Evolutionary conservation across 1,284 basidiomycete genomes (phyloP), one percentile per base, ranked within the genome.

Genomic region (Ganoderma lucidum): DNA sequence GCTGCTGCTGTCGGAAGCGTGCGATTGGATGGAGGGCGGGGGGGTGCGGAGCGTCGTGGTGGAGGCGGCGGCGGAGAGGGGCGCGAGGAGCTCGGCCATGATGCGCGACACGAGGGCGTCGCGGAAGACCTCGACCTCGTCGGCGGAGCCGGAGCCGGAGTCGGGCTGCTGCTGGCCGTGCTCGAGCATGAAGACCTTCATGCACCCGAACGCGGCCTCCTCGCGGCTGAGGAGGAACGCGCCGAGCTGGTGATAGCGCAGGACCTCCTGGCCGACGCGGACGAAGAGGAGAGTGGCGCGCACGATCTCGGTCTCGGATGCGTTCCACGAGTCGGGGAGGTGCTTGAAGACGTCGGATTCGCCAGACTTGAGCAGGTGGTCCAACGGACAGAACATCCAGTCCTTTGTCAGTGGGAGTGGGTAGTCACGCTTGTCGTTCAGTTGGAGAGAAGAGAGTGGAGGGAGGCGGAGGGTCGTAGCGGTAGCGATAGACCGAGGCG

Each of bases 181-280:
- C 79, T 98, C 97, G 23, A 99, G 88, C 95, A 98, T 96, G 81
- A 96, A 97, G 15, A 98, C 90, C 75, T 95, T 96, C 93, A 97
- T 96, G 73, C 95, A 91, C 44, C 87, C 88, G 73, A 97, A 93
- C 3, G 91, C 81, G 1, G 85, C 82, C 73, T 93, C 89, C 51
- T 87, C 86, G 28, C 86, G 81, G 19, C 80, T 82, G 73, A 90
- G 78, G 4, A 81, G 79, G 67, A 87, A 83, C 30, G 76, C 70
- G 1, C 68, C 71, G 55, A 89, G 79, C 0, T 81, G 83, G 74
- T 85, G 85, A 17, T 75, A 78, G n/a, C 71, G 71, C n/a, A 91
- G 62, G 28, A 76, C 75, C 62, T 79, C 76, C 41, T 78, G 75
- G 35, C 74, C 73, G 45, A 78, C 72, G 15, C 74, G 74, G 4